phyloP scores from a whole-genome alignment of 306 rosid genomes.

The Malus sieversii region DNA sequence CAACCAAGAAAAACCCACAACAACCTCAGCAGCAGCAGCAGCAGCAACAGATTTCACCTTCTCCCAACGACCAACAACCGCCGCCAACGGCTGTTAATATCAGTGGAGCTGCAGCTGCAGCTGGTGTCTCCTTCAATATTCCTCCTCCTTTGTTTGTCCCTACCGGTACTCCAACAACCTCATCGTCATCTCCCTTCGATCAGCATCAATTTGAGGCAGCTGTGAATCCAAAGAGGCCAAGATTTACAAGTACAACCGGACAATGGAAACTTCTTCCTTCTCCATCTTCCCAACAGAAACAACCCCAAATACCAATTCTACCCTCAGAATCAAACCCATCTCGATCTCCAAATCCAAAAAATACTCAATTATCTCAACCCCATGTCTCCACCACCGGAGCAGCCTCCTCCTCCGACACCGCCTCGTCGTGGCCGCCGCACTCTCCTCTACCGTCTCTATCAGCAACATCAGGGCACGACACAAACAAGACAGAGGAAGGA shows the following conservation, averaged over 20 bases:
- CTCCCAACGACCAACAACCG: constrained; percentile 36
- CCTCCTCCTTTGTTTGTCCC: constrained; percentile 49
- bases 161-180: constrained; percentile 30
- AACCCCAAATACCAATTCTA: constrained; percentile 32
- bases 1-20: constrained; percentile 41
- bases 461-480: constrained; percentile 45
- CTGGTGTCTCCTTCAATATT: constrained; percentile 7
- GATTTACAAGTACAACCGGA: constrained; percentile 51
- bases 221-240: constrained; percentile 55
- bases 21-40: constrained; percentile 23
- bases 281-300: constrained; percentile 46
- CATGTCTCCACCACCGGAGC: not conserved
- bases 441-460: constrained; percentile 47
- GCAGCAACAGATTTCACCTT: constrained; percentile 41
- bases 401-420: constrained; percentile 69
- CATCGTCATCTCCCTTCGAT: constrained; percentile 47
- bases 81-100: not conserved
- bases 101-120: not conserved
- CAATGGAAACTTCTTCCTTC: constrained; percentile 92
- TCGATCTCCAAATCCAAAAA: constrained; percentile 44
- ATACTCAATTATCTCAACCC: not conserved
- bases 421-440: constrained; percentile 63
- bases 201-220: constrained; percentile 42
- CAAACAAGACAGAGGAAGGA: constrained; percentile 30
- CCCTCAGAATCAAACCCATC: constrained; percentile 59